Percentiles rank a stretch among this genome's conserved stretches.
Conservation (phyloP, 2,329 filamentous ascomycete genomes). For the Rhinocladiella similis region DNA sequence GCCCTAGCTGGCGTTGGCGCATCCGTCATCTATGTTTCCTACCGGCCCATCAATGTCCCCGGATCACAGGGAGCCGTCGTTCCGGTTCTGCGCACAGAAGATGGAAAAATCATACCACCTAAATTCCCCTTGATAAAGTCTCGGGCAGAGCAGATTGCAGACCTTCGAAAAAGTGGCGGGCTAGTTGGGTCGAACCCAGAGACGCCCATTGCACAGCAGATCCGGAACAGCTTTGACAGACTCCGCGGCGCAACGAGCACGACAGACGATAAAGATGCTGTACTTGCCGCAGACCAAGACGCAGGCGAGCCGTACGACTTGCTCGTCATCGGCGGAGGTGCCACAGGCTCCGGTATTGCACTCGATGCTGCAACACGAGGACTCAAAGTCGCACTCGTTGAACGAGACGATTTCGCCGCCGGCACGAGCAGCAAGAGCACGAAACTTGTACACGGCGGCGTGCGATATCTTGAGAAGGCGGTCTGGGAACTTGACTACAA, state of each 20-base stretch:
- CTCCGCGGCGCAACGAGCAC: slow-evolving; percentile 22
- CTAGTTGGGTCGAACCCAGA: slow-evolving; percentile 33
- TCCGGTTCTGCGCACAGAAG: slow-evolving; percentile 61
- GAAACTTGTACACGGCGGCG: slow-evolving; percentile 81
- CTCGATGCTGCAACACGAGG: slow-evolving; percentile 78
- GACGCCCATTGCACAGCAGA: slow-evolving; percentile 23
- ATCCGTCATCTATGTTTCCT: slow-evolving; percentile 58
- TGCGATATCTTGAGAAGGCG: slow-evolving; percentile 82
- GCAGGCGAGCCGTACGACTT: slow-evolving; percentile 68
- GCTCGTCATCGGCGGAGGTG: slow-evolving; percentile 75
- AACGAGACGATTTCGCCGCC: slow-evolving; percentile 79
- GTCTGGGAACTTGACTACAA: slow-evolving; percentile 83
- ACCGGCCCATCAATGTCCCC: slow-evolving; percentile 64
- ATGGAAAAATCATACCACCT: slow-evolving; percentile 57
- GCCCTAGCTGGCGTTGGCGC: slow-evolving; percentile 56
- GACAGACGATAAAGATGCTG: slow-evolving; percentile 22
- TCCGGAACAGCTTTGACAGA: slow-evolving; percentile 22
- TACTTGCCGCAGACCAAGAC: slow-evolving; percentile 25
- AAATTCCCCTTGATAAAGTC: slow-evolving; percentile 53
- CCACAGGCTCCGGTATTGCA: slow-evolving; percentile 77
- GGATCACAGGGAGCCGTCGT: slow-evolving; percentile 62
- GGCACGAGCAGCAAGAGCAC: slow-evolving; percentile 86
- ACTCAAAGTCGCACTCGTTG: slow-evolving; percentile 76
- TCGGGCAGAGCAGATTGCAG: slow-evolving; percentile 53
- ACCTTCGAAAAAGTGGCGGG: slow-evolving; percentile 48